Percentiles rank a stretch among this genome's conserved stretches.
These are phyloP conservation scores for Skeletonema potamos DNA, from an alignment of 108 stramenopile species.

Conservation along the genomic window DNA sequence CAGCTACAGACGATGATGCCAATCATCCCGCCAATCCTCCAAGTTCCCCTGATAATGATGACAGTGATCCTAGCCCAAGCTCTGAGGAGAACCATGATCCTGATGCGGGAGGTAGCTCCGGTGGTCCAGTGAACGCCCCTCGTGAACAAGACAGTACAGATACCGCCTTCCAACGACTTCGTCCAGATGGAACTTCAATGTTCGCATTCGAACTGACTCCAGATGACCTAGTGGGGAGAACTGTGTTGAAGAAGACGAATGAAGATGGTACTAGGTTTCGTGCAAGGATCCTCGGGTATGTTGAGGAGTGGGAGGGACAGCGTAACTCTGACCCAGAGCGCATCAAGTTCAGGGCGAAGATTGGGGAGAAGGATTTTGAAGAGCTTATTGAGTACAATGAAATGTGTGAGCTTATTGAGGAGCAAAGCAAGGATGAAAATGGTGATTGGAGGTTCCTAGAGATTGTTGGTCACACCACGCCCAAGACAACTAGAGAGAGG, in stretches of 20 bases:
- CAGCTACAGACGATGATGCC: background rate
- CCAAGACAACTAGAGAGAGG: background rate
- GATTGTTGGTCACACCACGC: background rate
- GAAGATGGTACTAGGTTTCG: background rate
- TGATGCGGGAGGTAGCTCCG: too few species aligned
- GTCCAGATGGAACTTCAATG: background rate
- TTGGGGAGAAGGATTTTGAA: background rate
- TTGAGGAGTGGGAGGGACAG: background rate
- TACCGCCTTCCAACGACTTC: too few species aligned
- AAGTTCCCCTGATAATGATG: background rate
- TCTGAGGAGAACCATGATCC: too few species aligned
- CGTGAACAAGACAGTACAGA: too few species aligned
- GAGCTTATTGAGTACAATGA: background rate
- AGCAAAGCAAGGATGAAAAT: background rate
- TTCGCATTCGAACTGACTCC: background rate
- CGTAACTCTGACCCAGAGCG: background rate
- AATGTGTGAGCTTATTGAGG: background rate
- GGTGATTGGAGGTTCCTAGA: background rate
- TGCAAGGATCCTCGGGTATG: background rate
- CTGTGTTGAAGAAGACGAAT: background rate
- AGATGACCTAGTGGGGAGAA: constrained; percentile 24
- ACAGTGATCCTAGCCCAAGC: background rate
- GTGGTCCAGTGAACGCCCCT: too few species aligned
- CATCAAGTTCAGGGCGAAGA: background rate
- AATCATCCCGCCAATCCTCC: background rate